These are phyloP conservation scores for Pseudogymnoascus sp. DNA, from an alignment of 2,329 filamentous ascomycete species.

Conservation along the genomic window DNA sequence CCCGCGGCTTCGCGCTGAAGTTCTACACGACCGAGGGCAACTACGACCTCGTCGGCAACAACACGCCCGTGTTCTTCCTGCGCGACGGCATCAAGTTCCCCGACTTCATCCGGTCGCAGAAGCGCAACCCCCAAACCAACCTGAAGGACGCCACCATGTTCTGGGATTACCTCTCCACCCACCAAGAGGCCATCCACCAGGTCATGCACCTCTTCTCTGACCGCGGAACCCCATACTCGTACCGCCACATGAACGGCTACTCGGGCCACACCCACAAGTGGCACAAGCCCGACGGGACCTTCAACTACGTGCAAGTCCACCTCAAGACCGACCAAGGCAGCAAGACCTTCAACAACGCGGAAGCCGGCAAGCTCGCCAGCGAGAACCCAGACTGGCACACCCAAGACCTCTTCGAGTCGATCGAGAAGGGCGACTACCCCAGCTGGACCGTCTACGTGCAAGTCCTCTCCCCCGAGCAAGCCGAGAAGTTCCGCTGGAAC, in stretches of 20 bases:
- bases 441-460: conserved; percentile 61
- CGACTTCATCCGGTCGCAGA: conserved; percentile 71
- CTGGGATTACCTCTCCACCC: conserved; percentile 41
- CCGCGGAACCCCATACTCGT: conserved; percentile 58
- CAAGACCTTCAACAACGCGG: conserved; percentile 52
- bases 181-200: conserved; percentile 58
- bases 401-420: conserved; percentile 58
- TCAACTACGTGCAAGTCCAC: conserved; percentile 61
- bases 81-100: conserved; percentile 75
- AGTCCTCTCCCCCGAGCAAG: conserved; percentile 54
- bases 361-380: conserved; percentile 47
- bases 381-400: conserved; percentile 58
- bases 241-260: conserved; percentile 62
- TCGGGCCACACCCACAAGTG: conserved; percentile 63
- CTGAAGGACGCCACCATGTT: conserved; percentile 53
- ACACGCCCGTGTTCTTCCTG: conserved; percentile 72
- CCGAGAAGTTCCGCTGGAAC: conserved; percentile 54
- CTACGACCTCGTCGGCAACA: no score
- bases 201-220: conserved; percentile 62
- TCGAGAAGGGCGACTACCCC: conserved; percentile 53
- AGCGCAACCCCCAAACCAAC: conserved; percentile 67
- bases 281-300: conserved; percentile 58
- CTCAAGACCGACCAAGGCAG: conserved; percentile 56
- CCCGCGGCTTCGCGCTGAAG: conserved; percentile 62
- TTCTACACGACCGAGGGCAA: no score